These are phyloP conservation scores for Acephala macrosclerotiorum DNA, from an alignment of 2,329 filamentous ascomycete genomes.

Conservation along the genomic window DNA sequence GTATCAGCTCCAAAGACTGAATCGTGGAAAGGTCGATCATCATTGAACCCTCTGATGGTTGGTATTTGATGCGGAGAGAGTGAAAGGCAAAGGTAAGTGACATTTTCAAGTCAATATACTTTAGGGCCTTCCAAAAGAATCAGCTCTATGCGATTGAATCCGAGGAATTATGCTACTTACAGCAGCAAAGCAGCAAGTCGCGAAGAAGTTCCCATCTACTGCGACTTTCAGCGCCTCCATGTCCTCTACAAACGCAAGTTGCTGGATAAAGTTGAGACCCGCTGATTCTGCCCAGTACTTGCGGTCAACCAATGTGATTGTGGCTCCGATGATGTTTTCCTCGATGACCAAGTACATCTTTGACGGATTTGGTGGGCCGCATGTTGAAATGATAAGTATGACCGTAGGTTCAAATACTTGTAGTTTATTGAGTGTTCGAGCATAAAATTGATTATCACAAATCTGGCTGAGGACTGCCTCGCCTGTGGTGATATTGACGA, in stretches of 20 bases:
- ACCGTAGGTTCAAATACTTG: slow-evolving; percentile 80
- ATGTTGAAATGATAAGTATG: slow-evolving; percentile 78
- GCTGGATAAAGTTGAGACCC: slow-evolving; percentile 80
- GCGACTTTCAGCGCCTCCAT: slow-evolving; percentile 82
- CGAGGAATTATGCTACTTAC: slow-evolving; percentile 56
- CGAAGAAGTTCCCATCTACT: slow-evolving; percentile 84
- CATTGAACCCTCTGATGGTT: slow-evolving; percentile 91
- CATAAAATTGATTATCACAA: slow-evolving; percentile 91
- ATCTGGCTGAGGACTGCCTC: slow-evolving; percentile 90
- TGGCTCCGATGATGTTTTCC: slow-evolving; percentile 70
- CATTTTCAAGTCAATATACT: slow-evolving; percentile 78
- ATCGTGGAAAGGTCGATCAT: slow-evolving; percentile 94
- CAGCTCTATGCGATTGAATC: slow-evolving; percentile 11
- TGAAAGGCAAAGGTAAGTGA: slow-evolving; percentile 75
- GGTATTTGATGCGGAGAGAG: slow-evolving; percentile 85
- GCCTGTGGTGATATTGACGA: slow-evolving; percentile 85
- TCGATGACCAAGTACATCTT: slow-evolving; percentile 78
- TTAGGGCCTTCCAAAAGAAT: slow-evolving; percentile 67
- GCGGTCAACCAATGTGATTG: slow-evolving; percentile 72
- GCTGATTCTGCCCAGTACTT: slow-evolving; percentile 83
- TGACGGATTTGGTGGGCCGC: slow-evolving; percentile 72
- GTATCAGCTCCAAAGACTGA: slow-evolving; percentile 85
- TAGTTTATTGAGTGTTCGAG: slow-evolving; percentile 87
- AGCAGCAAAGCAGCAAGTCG: slow-evolving; percentile 84
- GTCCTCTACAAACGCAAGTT: slow-evolving; percentile 81